These are phyloP conservation scores for Thalassiosira profunda DNA, from an alignment of 108 stramenopile species.

Conservation along the genomic window DNA sequence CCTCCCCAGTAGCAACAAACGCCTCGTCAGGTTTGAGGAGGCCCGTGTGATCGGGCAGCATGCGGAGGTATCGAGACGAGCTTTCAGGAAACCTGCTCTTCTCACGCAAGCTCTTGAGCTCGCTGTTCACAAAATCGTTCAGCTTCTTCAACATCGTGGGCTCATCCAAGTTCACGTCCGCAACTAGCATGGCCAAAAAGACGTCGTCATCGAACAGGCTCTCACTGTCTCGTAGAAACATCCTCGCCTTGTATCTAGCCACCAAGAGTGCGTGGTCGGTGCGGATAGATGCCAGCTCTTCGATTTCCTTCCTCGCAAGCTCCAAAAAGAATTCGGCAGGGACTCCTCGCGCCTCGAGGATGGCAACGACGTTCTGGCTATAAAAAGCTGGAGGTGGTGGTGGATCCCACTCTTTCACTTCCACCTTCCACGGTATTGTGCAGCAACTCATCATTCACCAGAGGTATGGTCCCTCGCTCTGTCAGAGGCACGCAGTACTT, in stretches of 20 bases:
- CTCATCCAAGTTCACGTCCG: slow-evolving; percentile 8
- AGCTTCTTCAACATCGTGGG: slow-evolving; percentile 5
- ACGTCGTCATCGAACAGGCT: slow-evolving; percentile 24
- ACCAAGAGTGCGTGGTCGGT: not conserved
- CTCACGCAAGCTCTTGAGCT: slow-evolving; percentile 4
- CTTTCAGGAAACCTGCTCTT: slow-evolving; percentile 20
- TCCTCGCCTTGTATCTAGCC: not conserved
- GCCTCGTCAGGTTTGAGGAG: slow-evolving; percentile 34
- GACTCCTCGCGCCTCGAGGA: slow-evolving; percentile 32
- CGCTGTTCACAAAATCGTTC: slow-evolving; percentile 8
- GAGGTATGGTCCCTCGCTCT: not conserved
- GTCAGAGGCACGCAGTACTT: slow-evolving; percentile 26
- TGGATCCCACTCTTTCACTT: slow-evolving; percentile 37
- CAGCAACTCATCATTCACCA: slow-evolving; percentile 1
- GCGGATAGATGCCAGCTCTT: not conserved
- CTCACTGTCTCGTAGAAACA: not conserved
- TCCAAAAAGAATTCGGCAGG: slow-evolving; percentile 12
- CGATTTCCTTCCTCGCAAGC: slow-evolving; percentile 12
- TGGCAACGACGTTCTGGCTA: not conserved
- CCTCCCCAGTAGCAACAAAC: slow-evolving; percentile 28
- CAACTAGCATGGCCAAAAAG: slow-evolving; percentile 17
- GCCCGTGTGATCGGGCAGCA: slow-evolving; percentile 35
- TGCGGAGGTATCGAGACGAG: slow-evolving; percentile 14
- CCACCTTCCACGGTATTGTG: slow-evolving; percentile 44
- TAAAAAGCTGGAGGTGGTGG: slow-evolving; percentile 7